Evolutionary conservation across 345 rosid species (phyloP).

Genomic region (Aethionema arabicum): DNA sequence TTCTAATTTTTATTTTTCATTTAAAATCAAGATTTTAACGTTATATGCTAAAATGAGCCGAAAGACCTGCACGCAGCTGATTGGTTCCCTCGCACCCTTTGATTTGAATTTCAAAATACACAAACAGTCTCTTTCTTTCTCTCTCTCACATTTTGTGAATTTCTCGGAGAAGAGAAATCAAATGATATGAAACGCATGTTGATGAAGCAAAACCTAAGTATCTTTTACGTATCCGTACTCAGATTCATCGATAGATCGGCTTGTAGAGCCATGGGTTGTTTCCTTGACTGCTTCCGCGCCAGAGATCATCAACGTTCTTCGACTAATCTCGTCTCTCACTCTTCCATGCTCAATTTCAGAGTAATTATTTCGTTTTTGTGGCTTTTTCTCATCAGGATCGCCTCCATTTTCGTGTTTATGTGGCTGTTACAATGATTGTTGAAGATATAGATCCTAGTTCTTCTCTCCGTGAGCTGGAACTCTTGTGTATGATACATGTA

Average conservation of each 20-base stretch:
- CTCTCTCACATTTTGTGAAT: constrained; percentile 23
- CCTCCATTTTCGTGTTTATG: constrained; percentile 5
- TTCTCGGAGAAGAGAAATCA: constrained; percentile 31
- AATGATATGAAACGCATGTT: constrained; percentile 50
- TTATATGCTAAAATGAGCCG: not conserved
- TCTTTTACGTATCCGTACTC: constrained; percentile 39
- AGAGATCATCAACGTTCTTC: constrained; percentile 44
- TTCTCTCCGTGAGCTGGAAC: constrained; percentile 14
- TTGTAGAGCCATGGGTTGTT: constrained; percentile 71
- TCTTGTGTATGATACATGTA: constrained; percentile 5
- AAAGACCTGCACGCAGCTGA: constrained; percentile 22
- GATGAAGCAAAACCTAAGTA: constrained; percentile 41
- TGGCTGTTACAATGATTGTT: constrained; percentile 3
- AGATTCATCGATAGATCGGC: constrained; percentile 32
- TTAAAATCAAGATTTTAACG: constrained; percentile 14
- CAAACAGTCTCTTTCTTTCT: constrained; percentile 9
- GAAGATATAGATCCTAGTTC: not conserved
- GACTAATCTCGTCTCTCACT: constrained; percentile 37
- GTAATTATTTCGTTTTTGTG: constrained; percentile 34
- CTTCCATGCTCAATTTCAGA: constrained; percentile 34
- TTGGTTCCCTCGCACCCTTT: constrained; percentile 28
- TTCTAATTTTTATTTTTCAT: too few species aligned
- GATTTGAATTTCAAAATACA: constrained; percentile 28
- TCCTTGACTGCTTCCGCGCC: constrained; percentile 69
- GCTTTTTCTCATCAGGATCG: constrained; percentile 20